Conservation (phyloP, 345 rosid genomes). For the Orychophragmus violaceus region DNA sequence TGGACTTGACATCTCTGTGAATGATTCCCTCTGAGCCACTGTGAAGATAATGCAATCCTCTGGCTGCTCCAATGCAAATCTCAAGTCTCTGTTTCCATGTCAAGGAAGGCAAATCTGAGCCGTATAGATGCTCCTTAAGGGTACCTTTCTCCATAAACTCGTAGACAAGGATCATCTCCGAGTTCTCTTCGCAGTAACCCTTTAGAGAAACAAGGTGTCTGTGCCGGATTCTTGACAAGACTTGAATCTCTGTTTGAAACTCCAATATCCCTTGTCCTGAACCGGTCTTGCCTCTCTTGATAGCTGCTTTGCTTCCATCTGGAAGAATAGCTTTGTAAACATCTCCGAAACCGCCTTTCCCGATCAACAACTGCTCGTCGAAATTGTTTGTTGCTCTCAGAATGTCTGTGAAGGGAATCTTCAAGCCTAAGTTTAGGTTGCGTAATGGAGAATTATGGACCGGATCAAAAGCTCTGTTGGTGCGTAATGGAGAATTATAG, state of each 20-base stretch:
- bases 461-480: slow-evolving; percentile 15
- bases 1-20: slow-evolving; percentile 32
- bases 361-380: slow-evolving; percentile 14
- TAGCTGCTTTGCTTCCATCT: slow-evolving; percentile 15
- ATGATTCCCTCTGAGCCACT: slow-evolving; percentile 32
- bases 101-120: neutral
- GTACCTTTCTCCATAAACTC: slow-evolving; percentile 35
- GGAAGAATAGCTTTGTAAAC: slow-evolving; percentile 26
- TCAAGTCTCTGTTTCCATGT: slow-evolving; percentile 27
- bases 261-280: slow-evolving; percentile 26
- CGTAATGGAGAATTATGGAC: slow-evolving; percentile 3
- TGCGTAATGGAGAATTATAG: neutral
- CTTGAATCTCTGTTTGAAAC: slow-evolving; percentile 28
- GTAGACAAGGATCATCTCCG: slow-evolving; percentile 26
- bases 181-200: slow-evolving; percentile 54
- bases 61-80: slow-evolving; percentile 28
- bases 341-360: slow-evolving; percentile 23
- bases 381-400: slow-evolving; percentile 20
- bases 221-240: slow-evolving; percentile 53
- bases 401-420: slow-evolving; percentile 17
- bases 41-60: slow-evolving; percentile 28
- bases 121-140: slow-evolving; percentile 22
- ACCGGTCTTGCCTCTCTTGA: slow-evolving; percentile 15
- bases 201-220: slow-evolving; percentile 55
- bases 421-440: slow-evolving; percentile 21